Conservation (phyloP, 768 basidiomycete species). For the Podaxis sp. region DNA sequence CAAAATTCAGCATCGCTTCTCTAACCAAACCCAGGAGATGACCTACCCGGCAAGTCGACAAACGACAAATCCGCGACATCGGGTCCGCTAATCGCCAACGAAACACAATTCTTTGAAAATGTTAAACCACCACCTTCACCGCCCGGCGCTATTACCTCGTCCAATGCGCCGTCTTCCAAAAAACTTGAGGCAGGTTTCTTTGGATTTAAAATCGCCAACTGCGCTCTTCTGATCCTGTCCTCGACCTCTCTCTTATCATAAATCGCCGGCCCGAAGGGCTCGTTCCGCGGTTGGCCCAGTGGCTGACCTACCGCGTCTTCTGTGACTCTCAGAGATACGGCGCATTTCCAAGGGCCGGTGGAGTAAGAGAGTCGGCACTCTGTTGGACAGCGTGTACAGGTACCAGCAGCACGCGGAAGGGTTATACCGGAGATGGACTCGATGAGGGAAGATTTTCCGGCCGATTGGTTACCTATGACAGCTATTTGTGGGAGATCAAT, state of each 20-base stretch:
- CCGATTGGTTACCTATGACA: constrained; percentile 72
- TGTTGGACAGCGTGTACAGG: constrained; percentile 69
- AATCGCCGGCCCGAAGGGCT: constrained; percentile 49
- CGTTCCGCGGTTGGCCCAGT: constrained; percentile 37
- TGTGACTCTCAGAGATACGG: constrained; percentile 46
- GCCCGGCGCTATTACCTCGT: constrained; percentile 11
- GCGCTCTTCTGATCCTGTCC: constrained; percentile 65
- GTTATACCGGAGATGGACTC: constrained; percentile 76
- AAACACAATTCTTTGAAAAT: constrained; percentile 60
- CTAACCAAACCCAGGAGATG: background rate
- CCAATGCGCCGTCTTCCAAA: constrained; percentile 33
- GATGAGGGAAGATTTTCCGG: constrained; percentile 77
- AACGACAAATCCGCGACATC: constrained; percentile 66
- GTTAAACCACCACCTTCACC: constrained; percentile 18
- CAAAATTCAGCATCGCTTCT: background rate
- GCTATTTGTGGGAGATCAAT: constrained; percentile 75
- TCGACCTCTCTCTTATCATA: constrained; percentile 55
- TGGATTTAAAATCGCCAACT: constrained; percentile 66
- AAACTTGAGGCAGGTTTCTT: constrained; percentile 32
- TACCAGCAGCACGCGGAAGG: constrained; percentile 69
- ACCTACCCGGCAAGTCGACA: constrained; percentile 57
- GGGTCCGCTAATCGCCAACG: constrained; percentile 56
- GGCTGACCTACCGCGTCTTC: constrained; percentile 39
- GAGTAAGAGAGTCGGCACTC: constrained; percentile 53
- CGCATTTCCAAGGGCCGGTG: constrained; percentile 45